Base-by-base conservation (phyloP, 2,329 filamentous ascomycete genomes). In the Clathrospora elynae region DNA sequence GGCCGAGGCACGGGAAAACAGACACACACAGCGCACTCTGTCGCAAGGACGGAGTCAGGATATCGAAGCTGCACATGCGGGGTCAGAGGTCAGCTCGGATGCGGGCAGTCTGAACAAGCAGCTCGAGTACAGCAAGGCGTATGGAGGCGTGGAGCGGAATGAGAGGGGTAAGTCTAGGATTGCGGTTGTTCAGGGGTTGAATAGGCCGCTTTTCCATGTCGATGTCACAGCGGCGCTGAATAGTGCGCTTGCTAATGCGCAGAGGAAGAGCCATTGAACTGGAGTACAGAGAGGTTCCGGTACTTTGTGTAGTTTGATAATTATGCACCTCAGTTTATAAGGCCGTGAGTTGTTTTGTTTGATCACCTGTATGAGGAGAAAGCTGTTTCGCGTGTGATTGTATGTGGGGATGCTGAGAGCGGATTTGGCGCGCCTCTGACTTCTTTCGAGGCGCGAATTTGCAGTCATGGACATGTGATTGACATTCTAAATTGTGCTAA, bases 141-240 rank as follows among this genome's bases (percentile, higher is more conserved):
- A 70, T 40, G 61, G 61, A 5, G 49, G 44, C 4, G 53, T 47
- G 6, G 51, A 42, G 16, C 28, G 22, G 13, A 84, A 57, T 26
- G 22, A 32, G 14, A 49, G 33, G 18, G 34, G 32, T 83, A 49
- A 31, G 37, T 42, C 46, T 2, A 56, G 54, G 42, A 58, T 67
- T 33, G 62, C 87, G 2, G 80, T 89, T 10, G 86, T 97, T 23
- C 87, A 91, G 55, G 88, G 92, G 16, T 73, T 95, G 49, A 93
- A 95, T 69, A 76, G 88, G 61, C 92, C 93, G n/a, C 78, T 96
- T 54, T 97, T 99, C 81, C 93, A 99, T 68, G 82, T 96, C 39
- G 93, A 97, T 68, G 72, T 97, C 46, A 95, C 90, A 7, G 90
- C 86, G 61, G 93, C 93, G n/a, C 70, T 97, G 59, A 88, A 96